These are phyloP conservation scores for Cladophialophora chaetospira DNA, from an alignment of 2,329 filamentous ascomycete species.

Conservation along the genomic window DNA sequence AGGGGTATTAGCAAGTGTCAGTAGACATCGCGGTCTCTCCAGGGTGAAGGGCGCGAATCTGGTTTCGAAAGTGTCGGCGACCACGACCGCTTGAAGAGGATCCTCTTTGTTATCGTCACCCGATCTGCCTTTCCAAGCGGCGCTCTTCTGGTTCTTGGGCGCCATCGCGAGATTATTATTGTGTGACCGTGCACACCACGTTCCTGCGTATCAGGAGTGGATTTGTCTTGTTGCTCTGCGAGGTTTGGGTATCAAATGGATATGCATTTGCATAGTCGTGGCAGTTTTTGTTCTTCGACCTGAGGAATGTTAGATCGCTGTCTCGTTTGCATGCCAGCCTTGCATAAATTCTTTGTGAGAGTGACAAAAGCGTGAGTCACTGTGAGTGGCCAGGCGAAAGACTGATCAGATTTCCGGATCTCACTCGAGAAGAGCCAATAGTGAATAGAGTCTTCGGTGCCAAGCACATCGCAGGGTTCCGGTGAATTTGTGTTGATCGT, in stretches of 20 bases:
- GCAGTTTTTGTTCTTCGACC: not conserved
- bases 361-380: constrained; percentile 14
- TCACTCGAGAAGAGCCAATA: not conserved
- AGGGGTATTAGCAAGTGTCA: constrained; percentile 89
- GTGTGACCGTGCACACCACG: too few relatives aligned
- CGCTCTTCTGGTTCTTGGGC: constrained; percentile 36
- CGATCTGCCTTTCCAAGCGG: constrained; percentile 42
- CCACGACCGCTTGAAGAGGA: constrained; percentile 70
- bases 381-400: constrained; percentile 11
- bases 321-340: not conserved
- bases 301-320: not conserved
- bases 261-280: constrained; percentile 3
- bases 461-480: not conserved
- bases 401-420: constrained; percentile 1
- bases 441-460: not conserved
- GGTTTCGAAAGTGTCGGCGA: constrained; percentile 93
- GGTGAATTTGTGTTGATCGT: too few relatives aligned
- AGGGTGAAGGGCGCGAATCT: constrained; percentile 87
- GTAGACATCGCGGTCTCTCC: constrained; percentile 87
- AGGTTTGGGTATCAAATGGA: not conserved
- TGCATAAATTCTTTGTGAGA: not conserved
- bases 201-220: too few relatives aligned
- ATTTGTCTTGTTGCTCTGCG: too few relatives aligned
- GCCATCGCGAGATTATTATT: constrained; percentile 25
- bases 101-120: constrained; percentile 63